Evolutionary conservation across 371 early-diverging fungal genomes (phyloP).

Genomic region (Mortierella sp.): DNA sequence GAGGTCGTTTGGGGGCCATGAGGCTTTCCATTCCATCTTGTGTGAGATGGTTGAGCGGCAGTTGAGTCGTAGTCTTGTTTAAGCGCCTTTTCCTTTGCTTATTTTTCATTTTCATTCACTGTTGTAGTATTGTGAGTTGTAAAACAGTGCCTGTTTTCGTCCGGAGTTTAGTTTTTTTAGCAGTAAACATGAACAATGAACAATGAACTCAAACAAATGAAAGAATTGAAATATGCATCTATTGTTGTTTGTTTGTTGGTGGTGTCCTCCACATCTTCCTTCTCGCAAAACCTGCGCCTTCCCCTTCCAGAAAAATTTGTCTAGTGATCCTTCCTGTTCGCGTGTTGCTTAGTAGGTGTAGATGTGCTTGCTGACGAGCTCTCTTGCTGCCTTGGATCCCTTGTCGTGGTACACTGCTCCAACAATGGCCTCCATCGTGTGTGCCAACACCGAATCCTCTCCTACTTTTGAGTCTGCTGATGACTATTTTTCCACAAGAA

Average conservation of each 20-base stretch:
- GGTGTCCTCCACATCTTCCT: background rate
- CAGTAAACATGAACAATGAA: background rate
- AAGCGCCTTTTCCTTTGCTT: background rate
- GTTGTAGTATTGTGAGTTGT: background rate
- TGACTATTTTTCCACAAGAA: constrained; percentile 15
- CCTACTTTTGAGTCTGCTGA: constrained; percentile 40
- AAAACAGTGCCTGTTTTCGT: background rate
- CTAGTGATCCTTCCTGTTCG: background rate
- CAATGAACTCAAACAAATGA: background rate
- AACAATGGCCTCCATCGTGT: constrained; percentile 62
- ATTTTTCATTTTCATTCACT: background rate
- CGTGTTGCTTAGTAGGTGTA: constrained; percentile 37
- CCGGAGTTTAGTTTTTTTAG: background rate
- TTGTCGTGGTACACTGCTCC: constrained; percentile 68
- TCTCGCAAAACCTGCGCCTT: background rate
- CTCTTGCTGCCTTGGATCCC: constrained; percentile 60
- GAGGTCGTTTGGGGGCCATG: constrained; percentile 25
- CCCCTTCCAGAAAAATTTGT: background rate
- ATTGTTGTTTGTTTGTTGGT: background rate
- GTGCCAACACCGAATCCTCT: constrained; percentile 56
- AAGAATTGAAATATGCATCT: background rate
- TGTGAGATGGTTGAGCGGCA: constrained; percentile 21
- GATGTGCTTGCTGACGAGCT: constrained; percentile 50
- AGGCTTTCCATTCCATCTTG: constrained; percentile 15
- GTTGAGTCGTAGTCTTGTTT: background rate